phyloP scores from a whole-genome alignment of 2,329 filamentous ascomycete genomes.

The Fusarium neocosmosporiellum region DNA sequence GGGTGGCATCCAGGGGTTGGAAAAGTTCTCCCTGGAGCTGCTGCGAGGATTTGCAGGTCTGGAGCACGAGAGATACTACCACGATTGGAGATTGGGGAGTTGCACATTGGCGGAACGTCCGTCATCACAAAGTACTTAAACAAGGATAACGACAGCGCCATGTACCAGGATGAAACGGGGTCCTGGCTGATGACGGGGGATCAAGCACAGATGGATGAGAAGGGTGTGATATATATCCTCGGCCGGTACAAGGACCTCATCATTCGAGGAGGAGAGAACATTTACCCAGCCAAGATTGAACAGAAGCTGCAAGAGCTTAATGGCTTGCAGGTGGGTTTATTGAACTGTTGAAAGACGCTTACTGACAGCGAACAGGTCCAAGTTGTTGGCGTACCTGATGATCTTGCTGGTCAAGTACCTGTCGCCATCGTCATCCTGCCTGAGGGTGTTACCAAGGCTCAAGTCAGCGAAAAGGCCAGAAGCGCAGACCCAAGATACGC shows the following conservation, averaged over 20 bases:
- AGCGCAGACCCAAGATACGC: slow-evolving; percentile 52
- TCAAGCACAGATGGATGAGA: slow-evolving; percentile 52
- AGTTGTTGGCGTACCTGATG: slow-evolving; percentile 57
- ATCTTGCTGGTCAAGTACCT: slow-evolving; percentile 59
- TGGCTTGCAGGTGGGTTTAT: slow-evolving; percentile 43
- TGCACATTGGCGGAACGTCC: slow-evolving; percentile 53
- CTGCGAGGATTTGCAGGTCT: slow-evolving; percentile 51
- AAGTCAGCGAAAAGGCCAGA: slow-evolving; percentile 46
- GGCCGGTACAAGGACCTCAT: slow-evolving; percentile 60
- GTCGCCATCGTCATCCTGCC: slow-evolving; percentile 56
- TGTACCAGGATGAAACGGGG: slow-evolving; percentile 50
- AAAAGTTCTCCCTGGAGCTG: slow-evolving; percentile 53
- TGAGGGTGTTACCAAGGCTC: slow-evolving; percentile 45
- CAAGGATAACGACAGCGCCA: slow-evolving; percentile 40
- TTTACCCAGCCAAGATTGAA: slow-evolving; percentile 54
- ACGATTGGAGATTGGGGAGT: slow-evolving; percentile 51
- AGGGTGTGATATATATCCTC: slow-evolving; percentile 53
- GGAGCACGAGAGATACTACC: slow-evolving; percentile 43
- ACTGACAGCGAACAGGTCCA: slow-evolving; percentile 45
- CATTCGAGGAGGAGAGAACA: slow-evolving; percentile 58
- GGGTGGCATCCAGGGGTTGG: slow-evolving; percentile 55
- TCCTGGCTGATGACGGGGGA: slow-evolving; percentile 56
- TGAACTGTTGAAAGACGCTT: not conserved
- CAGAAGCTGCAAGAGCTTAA: slow-evolving; percentile 48
- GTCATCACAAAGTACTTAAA: slow-evolving; percentile 51